Evolutionary conservation across 163 green algal species (phyloP), one percentile per base, ranked within the genome.

Genomic region (Scenedesmus sp.): DNA sequence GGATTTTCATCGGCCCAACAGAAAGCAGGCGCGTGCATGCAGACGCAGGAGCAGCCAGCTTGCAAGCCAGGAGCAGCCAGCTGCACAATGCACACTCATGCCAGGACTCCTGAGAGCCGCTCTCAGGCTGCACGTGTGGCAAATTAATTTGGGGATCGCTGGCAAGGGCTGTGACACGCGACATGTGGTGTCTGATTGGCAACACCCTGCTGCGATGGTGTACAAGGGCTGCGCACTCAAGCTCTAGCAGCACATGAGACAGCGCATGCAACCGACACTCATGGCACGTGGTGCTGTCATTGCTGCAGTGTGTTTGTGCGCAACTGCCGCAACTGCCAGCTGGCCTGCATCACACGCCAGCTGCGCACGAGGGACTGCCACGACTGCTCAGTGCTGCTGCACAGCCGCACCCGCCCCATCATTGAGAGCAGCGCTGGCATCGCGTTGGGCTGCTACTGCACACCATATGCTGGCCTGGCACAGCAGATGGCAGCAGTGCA

Each of bases 1-100:
- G 89, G 30, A 94, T 97, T n/a, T 95, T 96, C 89, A 87, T 97
- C 35, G 96, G 96, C 2, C 95, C 95, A 13, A 93, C 90, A 40
- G 93, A 94, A 40, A 91, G 92, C 82, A 95, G 92, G 94, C 95
- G 76, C 3, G 92, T 82, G 3, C 44, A 43, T n/a, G 22, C 5
- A 43, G 1, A 73, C 9, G 30, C 81, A 70, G 13, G 15, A 86
- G 9, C 33, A 65, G 15, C 3, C 9, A 26, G n/a, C 24, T 40
- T 40, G 2, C 43, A 30, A 5, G 79, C 3, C 6, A 6, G 42
- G 49, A 78, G 43, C 35, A 15, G 1, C 16, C 24, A 73, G 26
- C n/a, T 76, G 43, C 37, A 49, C 18, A 78, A 78, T 37, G 35
- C 33, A 49, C 20, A 30, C 51, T 22, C n/a, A n/a, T n/a, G n/a